A percentile compares a stretch with the other conserved stretches of the same genome.
Conservation (phyloP, 768 basidiomycete species). For the Leccinum arenicola region DNA sequence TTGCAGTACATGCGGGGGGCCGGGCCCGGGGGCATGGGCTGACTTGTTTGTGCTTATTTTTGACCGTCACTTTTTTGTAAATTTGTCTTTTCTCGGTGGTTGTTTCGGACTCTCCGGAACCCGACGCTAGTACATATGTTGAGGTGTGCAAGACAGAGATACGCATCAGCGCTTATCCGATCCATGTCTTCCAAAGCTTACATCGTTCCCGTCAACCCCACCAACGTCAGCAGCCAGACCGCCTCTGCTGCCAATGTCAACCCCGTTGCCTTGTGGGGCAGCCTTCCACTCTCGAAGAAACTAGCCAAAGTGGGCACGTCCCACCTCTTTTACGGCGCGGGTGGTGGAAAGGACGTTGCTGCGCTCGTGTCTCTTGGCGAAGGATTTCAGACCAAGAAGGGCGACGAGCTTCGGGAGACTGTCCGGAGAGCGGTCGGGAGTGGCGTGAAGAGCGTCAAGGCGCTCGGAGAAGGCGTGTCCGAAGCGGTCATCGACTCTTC, state of each 20-base stretch:
- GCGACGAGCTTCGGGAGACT: constrained; percentile 53
- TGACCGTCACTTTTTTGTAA: not conserved
- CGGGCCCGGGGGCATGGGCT: not conserved
- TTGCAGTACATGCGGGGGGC: not conserved
- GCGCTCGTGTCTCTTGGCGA: constrained; percentile 60
- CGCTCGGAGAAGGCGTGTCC: constrained; percentile 56
- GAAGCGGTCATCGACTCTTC: constrained; percentile 63
- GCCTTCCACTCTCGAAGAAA: constrained; percentile 46
- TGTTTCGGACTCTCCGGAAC: constrained; percentile 16
- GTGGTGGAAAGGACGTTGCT: constrained; percentile 42
- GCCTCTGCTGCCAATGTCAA: constrained; percentile 38
- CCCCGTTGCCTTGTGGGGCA: constrained; percentile 50
- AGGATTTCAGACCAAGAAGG: constrained; percentile 45
- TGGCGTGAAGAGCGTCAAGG: constrained; percentile 67
- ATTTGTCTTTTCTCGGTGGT: not conserved
- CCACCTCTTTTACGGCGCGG: constrained; percentile 58
- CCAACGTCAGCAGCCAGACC: constrained; percentile 26
- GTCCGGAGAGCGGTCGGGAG: constrained; percentile 70
- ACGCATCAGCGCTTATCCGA: constrained; percentile 22
- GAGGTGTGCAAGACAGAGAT: constrained; percentile 18
- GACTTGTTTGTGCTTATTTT: not conserved
- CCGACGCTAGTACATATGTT: constrained; percentile 26
- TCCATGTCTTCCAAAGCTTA: constrained; percentile 56
- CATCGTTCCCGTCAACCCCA: constrained; percentile 57
- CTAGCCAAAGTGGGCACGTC: constrained; percentile 60